phyloP scores from a whole-genome alignment of 176 grass and related monocot species.

The Dactylis glomerata region DNA sequence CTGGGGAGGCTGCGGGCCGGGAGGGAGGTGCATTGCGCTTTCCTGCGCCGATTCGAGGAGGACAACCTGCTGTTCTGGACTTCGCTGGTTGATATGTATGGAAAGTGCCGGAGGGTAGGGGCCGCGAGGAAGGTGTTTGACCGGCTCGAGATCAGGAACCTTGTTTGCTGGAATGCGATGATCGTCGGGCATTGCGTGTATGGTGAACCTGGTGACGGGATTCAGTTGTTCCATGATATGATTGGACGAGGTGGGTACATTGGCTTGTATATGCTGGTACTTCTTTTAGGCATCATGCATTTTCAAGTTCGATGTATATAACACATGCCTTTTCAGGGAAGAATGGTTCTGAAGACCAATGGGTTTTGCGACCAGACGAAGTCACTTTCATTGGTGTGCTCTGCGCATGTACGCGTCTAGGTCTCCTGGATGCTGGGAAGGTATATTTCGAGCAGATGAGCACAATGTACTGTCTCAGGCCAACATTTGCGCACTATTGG shows the following conservation, averaged over 20 bases:
- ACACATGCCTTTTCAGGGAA: conserved; percentile 25
- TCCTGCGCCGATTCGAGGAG: conserved; percentile 49
- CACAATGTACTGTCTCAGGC: conserved; percentile 40
- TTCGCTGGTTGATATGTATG: conserved; percentile 56
- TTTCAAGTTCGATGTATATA: not conserved
- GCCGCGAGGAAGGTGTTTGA: conserved; percentile 54
- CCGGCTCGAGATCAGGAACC: conserved; percentile 26
- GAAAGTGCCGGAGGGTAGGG: conserved; percentile 35
- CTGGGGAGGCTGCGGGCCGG: conserved; percentile 36
- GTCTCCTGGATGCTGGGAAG: conserved; percentile 53
- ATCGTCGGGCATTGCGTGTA: conserved; percentile 59
- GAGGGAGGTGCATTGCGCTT: conserved; percentile 42
- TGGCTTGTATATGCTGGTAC: not conserved
- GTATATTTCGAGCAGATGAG: conserved; percentile 60
- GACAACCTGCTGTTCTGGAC: conserved; percentile 60
- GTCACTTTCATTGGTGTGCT: conserved; percentile 63
- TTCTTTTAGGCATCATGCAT: not conserved
- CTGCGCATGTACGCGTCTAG: conserved; percentile 52
- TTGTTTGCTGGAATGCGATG: conserved; percentile 67
- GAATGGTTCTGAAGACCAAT: not conserved
- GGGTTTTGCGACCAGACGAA: conserved; percentile 39
- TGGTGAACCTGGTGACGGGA: conserved; percentile 47
- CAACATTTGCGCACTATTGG: conserved; percentile 71
- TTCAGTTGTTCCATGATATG: conserved; percentile 54
- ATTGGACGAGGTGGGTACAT: conserved; percentile 38